Evolutionary conservation across 1,139 yeast genomes (phyloP).

Genomic region (Magnusiomyces tetraspermus): DNA sequence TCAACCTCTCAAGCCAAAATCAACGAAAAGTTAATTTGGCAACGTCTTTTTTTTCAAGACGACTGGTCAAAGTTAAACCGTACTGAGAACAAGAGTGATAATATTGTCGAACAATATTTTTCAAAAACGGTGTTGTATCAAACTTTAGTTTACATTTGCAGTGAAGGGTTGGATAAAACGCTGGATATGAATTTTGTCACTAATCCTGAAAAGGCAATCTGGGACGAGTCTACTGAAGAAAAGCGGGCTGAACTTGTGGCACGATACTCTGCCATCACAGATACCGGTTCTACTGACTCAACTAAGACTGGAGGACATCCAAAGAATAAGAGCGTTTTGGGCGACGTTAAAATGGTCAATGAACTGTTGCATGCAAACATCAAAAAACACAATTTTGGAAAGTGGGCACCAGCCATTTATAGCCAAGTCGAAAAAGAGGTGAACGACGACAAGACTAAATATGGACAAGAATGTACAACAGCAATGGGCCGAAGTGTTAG

Average conservation of each 20-base stretch:
- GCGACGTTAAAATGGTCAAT: background rate
- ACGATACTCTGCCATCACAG: background rate
- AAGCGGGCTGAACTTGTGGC: background rate
- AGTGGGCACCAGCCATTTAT: background rate
- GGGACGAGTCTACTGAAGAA: background rate
- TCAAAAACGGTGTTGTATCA: constrained; percentile 40
- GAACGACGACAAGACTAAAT: background rate
- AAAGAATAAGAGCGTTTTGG: background rate
- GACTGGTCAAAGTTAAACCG: constrained; percentile 45
- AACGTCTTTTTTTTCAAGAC: constrained; percentile 51
- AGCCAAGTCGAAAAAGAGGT: background rate
- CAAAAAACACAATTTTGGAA: background rate
- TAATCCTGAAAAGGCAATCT: background rate
- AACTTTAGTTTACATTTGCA: constrained; percentile 4
- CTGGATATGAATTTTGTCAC: background rate
- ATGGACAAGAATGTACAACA: background rate
- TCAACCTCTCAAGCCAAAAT: constrained; percentile 26
- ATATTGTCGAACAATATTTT: constrained; percentile 35
- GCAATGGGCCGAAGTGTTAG: background rate
- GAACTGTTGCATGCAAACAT: background rate
- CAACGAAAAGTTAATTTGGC: constrained; percentile 45
- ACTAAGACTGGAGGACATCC: background rate
- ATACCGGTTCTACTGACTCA: background rate
- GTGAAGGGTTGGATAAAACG: background rate
- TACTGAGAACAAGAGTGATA: constrained; percentile 39